phyloP scores from a whole-genome alignment of 1,284 basidiomycete genomes.

The Jaminaea rosea region DNA sequence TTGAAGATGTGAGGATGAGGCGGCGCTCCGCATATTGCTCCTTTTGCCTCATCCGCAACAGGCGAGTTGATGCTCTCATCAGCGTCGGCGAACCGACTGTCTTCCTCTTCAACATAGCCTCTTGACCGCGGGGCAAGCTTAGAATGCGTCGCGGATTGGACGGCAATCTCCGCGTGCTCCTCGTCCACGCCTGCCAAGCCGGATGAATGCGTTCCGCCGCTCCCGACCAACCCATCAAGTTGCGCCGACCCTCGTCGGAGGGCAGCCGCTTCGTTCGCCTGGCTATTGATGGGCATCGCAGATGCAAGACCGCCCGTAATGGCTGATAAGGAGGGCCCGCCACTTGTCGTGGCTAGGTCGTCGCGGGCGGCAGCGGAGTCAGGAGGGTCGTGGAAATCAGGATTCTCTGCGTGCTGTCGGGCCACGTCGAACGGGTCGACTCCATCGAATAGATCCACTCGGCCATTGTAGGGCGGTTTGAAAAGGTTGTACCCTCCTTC shows the following conservation, averaged over 20 bases:
- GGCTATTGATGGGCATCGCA: neutral
- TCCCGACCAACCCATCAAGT: neutral
- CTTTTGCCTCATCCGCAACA: no score
- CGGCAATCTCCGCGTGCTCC: no score
- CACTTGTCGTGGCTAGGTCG: neutral
- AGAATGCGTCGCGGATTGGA: no score
- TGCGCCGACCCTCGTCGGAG: slow-evolving; percentile 2
- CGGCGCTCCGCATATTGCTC: no score
- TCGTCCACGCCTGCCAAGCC: slow-evolving; percentile 10
- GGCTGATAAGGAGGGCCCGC: neutral
- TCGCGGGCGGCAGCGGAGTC: neutral
- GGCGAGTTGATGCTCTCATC: neutral
- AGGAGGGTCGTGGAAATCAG: neutral
- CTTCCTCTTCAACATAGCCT: neutral
- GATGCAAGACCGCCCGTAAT: slow-evolving; percentile 1
- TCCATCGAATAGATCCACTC: neutral
- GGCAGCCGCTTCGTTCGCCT: slow-evolving; percentile 4
- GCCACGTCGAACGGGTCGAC: neutral
- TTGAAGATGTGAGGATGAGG: no score
- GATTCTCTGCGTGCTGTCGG: neutral
- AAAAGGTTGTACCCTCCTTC: slow-evolving; percentile 39
- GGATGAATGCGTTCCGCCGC: neutral
- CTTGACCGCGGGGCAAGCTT: no score
- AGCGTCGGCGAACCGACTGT: neutral
- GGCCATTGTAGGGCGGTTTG: slow-evolving; percentile 27